Base-by-base conservation (phyloP, 495 filamentous ascomycete genomes). In the Daldinia vernicosa region DNA sequence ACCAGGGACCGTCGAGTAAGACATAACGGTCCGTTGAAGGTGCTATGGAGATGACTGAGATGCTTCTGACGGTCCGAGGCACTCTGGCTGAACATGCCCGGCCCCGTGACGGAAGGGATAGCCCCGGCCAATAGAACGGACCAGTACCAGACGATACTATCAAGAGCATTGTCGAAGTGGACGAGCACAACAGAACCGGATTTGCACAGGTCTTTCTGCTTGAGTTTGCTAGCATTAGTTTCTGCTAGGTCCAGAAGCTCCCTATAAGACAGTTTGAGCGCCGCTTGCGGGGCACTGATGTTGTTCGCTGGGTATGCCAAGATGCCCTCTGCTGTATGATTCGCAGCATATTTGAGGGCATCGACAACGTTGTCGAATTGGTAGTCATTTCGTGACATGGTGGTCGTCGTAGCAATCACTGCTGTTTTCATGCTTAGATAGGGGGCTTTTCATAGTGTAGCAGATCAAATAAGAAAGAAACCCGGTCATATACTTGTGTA, bases 101-200 rank as follows among this genome's bases (percentile, higher is more conserved):
- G 74, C 22, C 75, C 74, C 2, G 81, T 81, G 35, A 83, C 74
- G 39, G 71, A 79, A 17, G 83, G 83, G 17, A 83, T 69, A 27
- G 59, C 76, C 0, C 82, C 82, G 12, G 81, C 79, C 15, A 74
- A 64, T 9, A 80, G 63, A 22, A 81, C 76, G 12, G 81, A 76
- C 83, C 83, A 86, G 65, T 82, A 82, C 82, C 80, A 86, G 14
- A 72, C 47, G 9, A 84, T 80, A 5, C 57, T 73, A n/a, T 84
- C 78, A 47, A 69, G 39, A 24, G 80, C 75, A 40, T 75, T 74
- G 11, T 80, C 72, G 28, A 82, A 75, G 59, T 84, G 80, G 12
- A 84, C 56, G 12, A 83, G 71, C 47, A 82, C 61, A 17, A 61
- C 30, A 27, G 59, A 61, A 19, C 45, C 45, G 9, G 45, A 32